Conservation (phyloP, 148 eudicot species). For the Rheum nobile region DNA sequence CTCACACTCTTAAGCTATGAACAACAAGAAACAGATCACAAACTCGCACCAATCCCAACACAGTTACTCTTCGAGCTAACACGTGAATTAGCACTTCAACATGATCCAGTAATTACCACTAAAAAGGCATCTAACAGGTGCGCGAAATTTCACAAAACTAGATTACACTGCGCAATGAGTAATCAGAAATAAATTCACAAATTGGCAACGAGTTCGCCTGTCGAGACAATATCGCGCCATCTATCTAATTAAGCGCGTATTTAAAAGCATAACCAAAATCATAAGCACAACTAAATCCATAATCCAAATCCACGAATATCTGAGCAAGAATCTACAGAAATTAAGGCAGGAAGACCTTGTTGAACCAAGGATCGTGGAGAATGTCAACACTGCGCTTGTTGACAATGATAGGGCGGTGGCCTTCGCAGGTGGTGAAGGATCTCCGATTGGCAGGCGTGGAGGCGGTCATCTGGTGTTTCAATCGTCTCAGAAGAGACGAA, state of each 20-base stretch:
- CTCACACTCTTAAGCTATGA: background rate
- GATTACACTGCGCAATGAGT: background rate
- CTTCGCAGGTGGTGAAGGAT: slow-evolving; percentile 81
- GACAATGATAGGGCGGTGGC: slow-evolving; percentile 78
- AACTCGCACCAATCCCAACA: background rate
- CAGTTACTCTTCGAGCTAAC: background rate
- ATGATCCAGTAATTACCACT: background rate
- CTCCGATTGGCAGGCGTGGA: slow-evolving; percentile 16
- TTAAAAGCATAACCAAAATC: background rate
- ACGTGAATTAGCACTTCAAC: background rate
- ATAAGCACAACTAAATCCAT: background rate
- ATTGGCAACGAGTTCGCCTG: background rate
- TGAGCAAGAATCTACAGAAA: background rate
- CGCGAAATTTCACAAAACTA: background rate
- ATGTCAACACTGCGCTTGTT: slow-evolving; percentile 85
- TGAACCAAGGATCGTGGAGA: slow-evolving; percentile 99
- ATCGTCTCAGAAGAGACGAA: slow-evolving; percentile 42
- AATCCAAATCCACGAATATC: background rate
- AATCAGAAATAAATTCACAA: background rate
- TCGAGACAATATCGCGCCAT: background rate
- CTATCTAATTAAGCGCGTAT: background rate
- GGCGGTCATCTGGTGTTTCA: slow-evolving; percentile 22
- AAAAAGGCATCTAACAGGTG: background rate
- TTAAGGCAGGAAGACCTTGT: slow-evolving; percentile 39
- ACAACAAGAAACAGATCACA: background rate